Base-by-base conservation (phyloP, 345 rosid species). In the Clausena lansium region DNA sequence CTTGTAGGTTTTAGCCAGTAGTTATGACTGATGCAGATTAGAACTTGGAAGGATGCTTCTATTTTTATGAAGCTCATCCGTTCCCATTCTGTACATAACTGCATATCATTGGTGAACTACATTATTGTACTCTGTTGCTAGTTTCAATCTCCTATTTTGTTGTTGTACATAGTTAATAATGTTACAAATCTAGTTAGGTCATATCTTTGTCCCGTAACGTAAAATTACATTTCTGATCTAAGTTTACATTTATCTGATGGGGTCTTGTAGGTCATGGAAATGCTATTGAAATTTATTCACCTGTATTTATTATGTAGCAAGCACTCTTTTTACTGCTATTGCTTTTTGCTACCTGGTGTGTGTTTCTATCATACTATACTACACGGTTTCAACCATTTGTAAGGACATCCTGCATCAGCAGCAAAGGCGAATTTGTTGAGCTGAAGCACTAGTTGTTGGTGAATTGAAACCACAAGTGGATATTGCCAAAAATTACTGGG, bases 11-110 rank as follows among this genome's bases (percentile, higher is more conserved):
- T 72, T 28, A 61, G 64, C 41, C 11, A 2, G 10, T 65, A 52
- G 63, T 15, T 50, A 33, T 79, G 45, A 52, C 72, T 76, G 68
- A 54, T 52, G 55, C 38, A 64, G 73, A 67, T 60, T 36, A 67
- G 72, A 38, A 28, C 57, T 39, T 9, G 64, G 60, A 35, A 73
- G 83, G 78, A 15, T 74, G 86, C 83, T 79, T 77, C 77, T 62
- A 11, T 36, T 75, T 80, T 70, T 55, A 7, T 58, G 85, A 83
- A 75, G 85, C 67, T 75, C 70, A 79, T 83, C 82, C 83, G 66
- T 72, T 38, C 59, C 14, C 41, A 15, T 71, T 70, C 70, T 76
- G 67, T 70, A 54, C 57, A 45, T 68, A 28, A 33, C 30, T 70
- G 41, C 47, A 45, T 68, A 24, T 28, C 24, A 1, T 62, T 64